Base-by-base conservation (phyloP, 1,284 basidiomycete species). In the Anthracocystis panici-leucophaei region DNA sequence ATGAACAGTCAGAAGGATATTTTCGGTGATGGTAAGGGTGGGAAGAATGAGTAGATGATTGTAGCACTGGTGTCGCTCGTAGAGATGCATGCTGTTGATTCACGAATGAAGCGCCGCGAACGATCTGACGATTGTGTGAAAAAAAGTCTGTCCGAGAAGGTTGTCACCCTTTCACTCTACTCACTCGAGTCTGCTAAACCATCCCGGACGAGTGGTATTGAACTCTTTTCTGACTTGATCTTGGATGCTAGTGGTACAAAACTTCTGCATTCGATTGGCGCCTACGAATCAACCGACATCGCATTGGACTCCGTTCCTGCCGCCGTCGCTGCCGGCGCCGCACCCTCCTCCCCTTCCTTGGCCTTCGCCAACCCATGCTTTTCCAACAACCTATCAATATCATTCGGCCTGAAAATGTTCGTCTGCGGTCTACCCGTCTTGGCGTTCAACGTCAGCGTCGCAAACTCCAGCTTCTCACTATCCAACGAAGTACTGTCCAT, bases 401-500 rank as follows among this genome's bases (percentile, higher is more conserved):
- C 96, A 31, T 90, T 87, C 27, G 96, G 93, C 74, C 90, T 90
- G 88, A 94, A 97, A 83, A 99, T 95, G 89, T 94, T 96, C 45
- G 93, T 93, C 82, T 91, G 90, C 1, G 95, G 94, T 83, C 91
- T 87, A 82, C 93, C 92, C 51, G 91, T 91, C 41, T 86, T 87
- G 8, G 91, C 88, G 84, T 95, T 92, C 14, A 97, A 88, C 2
- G 93, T 94, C 84, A 99, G 88, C 2, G 94, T 95, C 10, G 96
- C 94, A 82, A 99, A 95, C 86, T 99, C 97, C 82, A 99, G 60
- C 73, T 83, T 83, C 41, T 84, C 82, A 55, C 80, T 80, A 49
- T 94, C 92, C 71, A 99, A 87, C 56, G 93, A 95, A 31, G 96
- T 98, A 75, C 94, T 95, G 85, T 99, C 96, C 95, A 99, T 97